Evolutionary conservation across 2,329 filamentous ascomycete genomes (phyloP), one percentile per base, ranked within the genome.

Genomic region (Chaetomiaceae sp.): DNA sequence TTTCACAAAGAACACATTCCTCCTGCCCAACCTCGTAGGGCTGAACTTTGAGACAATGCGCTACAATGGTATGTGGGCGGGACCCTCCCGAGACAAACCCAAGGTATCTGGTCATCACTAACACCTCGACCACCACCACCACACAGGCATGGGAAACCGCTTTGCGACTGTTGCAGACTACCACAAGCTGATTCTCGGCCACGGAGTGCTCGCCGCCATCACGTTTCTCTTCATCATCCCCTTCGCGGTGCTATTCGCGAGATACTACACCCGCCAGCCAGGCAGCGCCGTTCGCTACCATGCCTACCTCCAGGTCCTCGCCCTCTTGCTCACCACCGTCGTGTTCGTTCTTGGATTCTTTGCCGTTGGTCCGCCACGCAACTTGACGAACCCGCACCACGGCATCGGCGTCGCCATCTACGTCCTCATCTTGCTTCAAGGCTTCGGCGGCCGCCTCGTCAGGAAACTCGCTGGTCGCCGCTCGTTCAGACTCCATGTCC

Each of bases 351-450:
- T 90, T 12, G 88, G 87, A 7, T 91, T 81, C 70, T 84, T 90
- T 60, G 87, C 89, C 10, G 88, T 93, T 12, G 88, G 88, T 0
- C 82, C 83, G 0, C 73, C 77, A 39, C 76, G 87, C 53, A 87
- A 79, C 58, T 69, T 90, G 61, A 84, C 85, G 8, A 95, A 95
- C 64, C 88, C 88, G 0, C 88, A 95, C 65, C 88, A 95, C 67
- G 87, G 86, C 55, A 92, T 93, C 57, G 88, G 88, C 13, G 75
- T 91, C 30, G 86, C 87, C 23, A 81, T 95, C 40, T 92, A 90
- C 63, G 78, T 84, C 39, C 70, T 89, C 41, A 78, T 92, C 30
- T 65, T 89, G 40, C 68, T 87, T 4, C 89, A 93, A 64, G 77
- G 84, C 14, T 62, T 91, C 2, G 84, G 83, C 23, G 87, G 87